Base-by-base conservation (phyloP, 345 rosid species). In the Citrus unshiu region DNA sequence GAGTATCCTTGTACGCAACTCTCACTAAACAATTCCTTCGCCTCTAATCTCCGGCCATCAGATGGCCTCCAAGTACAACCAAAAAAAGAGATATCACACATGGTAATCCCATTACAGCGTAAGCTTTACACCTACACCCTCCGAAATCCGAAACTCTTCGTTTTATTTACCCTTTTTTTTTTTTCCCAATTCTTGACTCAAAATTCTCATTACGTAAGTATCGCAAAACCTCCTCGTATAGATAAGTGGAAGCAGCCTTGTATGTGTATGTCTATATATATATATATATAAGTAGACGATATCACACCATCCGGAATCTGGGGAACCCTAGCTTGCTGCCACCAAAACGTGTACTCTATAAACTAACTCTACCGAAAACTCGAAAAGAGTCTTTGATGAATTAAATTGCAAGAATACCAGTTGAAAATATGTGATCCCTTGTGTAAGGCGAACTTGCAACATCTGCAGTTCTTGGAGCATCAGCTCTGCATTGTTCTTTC, bases 341-440 rank as follows among this genome's bases (percentile, higher is more conserved):
- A 46, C 65, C 46, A 49, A 35, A 65, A 35, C 39, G n/a, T 39
- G 21, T 37, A n/a, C 7, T n/a, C 22, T 51, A 12, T 46, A 10
- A 43, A 46, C 51, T 46, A 46, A 46, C 51, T 46, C 51, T 1
- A 12, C 51, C 16, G 16, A 43, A 9, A 43, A 43, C 51, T 12
- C 57, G 57, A 51, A 51, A 54, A 18, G 58, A 18, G 22, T 54
- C 22, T 19, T 46, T 13, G 13, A 46, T 12, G 51, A 46, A 46
- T 46, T 91, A 95, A 76, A 91, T 86, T 32, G 91, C 95, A 40
- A 92, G 86, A 88, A 95, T 93, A 63, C 95, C 91, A 56, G 98
- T 58, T 7, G 95, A 87, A 84, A 92, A 89, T 62, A 89, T 87
- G 71, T 90, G 87, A 29, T 86, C 92, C 74, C 83, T 65, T 9